Evolutionary conservation across 169 alveolate genomes (phyloP), one percentile per base, ranked within the genome.

Genomic region (Miamiensis avidus): DNA sequence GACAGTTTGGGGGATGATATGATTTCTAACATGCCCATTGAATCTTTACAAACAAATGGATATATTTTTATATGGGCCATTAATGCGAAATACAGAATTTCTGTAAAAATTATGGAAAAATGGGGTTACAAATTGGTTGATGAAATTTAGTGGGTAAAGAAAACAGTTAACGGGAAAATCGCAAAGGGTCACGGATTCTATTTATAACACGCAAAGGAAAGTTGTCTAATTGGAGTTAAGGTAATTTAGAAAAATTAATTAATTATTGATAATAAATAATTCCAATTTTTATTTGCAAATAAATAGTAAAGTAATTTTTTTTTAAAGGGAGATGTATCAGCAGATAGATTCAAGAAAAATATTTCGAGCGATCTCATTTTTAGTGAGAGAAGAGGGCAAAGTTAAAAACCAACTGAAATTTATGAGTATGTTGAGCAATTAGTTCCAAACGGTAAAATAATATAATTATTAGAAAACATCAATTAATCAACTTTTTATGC

Each of bases 131-230:
- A 78, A 72, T 78, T 81, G 26, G 91, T 93, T 76, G 96, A 93
- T 81, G 96, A 93, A 88, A 83, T 93, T 0, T 88, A 89, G 0
- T 93, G 96, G 96, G 93, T 89, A n/a, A 93, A 93, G 74, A 76
- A 91, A 81, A 93, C 96, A n/a, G 93, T 92, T 11, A 91, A 93
- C 86, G 93, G 94, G 0, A 93, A 93, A 83, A 93, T 93, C 25
- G 95, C 95, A 28, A 93, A 91, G 78, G 93, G 95, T 0, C 96
- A 93, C 79, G 96, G 96, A 1, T 93, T 83, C 72, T 93, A 92
- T 72, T 76, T 93, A n/a, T 82, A 91, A 82, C 96, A 93, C 84
- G 94, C 94, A 0, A 93, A 93, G 82, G 96, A 93, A 83, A 91
- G 91, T 65, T 93, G 96, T 75, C 82, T 93, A 25, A 85, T 93